Percentiles rank a stretch among this genome's conserved stretches.
phyloP scores from a whole-genome alignment of 768 basidiomycete genomes.

The Phlebiopsis flavidoalba region DNA sequence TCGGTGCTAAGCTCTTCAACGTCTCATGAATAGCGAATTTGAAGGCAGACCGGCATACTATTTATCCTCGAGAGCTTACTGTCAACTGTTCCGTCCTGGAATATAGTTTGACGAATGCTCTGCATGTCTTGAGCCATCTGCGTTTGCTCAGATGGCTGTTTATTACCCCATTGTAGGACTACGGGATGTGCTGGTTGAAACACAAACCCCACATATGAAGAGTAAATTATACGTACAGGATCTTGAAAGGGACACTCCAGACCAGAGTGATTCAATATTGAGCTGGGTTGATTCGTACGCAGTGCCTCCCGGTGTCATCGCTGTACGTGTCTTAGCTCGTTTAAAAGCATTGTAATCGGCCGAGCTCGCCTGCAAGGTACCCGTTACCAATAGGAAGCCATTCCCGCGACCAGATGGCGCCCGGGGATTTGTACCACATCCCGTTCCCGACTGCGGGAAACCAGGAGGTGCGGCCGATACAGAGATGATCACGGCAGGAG shows the following conservation, averaged over 20 bases:
- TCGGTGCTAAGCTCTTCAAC: slow-evolving; percentile 48
- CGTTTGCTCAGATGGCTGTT: slow-evolving; percentile 37
- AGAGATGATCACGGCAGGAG: not conserved
- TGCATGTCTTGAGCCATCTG: slow-evolving; percentile 46
- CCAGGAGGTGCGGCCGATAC: slow-evolving; percentile 28
- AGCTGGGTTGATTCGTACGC: slow-evolving; percentile 56
- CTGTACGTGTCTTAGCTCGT: slow-evolving; percentile 27
- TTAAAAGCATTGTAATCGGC: not conserved
- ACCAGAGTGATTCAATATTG: slow-evolving; percentile 76
- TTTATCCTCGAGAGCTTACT: slow-evolving; percentile 30
- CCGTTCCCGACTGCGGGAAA: slow-evolving; percentile 76
- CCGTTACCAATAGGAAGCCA: slow-evolving; percentile 74
- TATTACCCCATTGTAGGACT: slow-evolving; percentile 76
- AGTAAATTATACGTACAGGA: slow-evolving; percentile 36
- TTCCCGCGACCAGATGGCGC: slow-evolving; percentile 50
- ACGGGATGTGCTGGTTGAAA: not conserved
- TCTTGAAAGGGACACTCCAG: slow-evolving; percentile 69
- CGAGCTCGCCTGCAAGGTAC: slow-evolving; percentile 50
- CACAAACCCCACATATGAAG: not conserved
- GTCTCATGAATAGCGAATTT: slow-evolving; percentile 29
- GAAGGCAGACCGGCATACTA: not conserved
- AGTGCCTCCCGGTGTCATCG: slow-evolving; percentile 62
- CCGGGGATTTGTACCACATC: slow-evolving; percentile 60
- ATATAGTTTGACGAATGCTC: slow-evolving; percentile 50
- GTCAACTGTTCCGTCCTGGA: slow-evolving; percentile 55